phyloP scores from a whole-genome alignment of 495 filamentous ascomycete species.

The Trichoderma asperelloides region DNA sequence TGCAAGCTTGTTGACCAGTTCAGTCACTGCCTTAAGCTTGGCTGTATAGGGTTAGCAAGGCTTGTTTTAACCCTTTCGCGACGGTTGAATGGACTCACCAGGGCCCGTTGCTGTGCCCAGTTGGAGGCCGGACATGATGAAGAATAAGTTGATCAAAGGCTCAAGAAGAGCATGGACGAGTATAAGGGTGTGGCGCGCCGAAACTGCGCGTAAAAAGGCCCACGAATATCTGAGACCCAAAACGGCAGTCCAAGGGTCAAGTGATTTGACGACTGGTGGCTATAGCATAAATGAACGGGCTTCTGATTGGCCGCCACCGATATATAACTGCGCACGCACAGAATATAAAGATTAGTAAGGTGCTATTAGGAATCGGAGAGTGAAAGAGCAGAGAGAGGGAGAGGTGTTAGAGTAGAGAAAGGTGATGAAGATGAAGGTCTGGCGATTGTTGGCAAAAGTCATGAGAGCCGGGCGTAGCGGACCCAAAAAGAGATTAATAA shows the following conservation, averaged over 20 bases:
- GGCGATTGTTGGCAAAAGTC: neutral
- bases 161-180: neutral
- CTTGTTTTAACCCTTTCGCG: neutral
- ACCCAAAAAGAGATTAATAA: neutral
- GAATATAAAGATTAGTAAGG: neutral
- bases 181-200: neutral
- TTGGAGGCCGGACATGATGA: neutral
- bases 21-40: slow-evolving; percentile 55
- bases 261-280: neutral
- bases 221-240: neutral
- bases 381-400: neutral
- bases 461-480: neutral
- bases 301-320: neutral
- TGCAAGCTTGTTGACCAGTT: slow-evolving; percentile 48
- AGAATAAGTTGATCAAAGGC: neutral
- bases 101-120: neutral
- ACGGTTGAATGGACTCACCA: neutral
- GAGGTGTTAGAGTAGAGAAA: neutral
- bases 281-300: neutral
- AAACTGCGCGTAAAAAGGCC: neutral
- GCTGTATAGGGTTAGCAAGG: slow-evolving; percentile 28
- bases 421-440: neutral
- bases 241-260: neutral
- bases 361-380: neutral
- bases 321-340: neutral